phyloP scores from a whole-genome alignment of 1,139 yeast species.

The Pichia sp. region DNA sequence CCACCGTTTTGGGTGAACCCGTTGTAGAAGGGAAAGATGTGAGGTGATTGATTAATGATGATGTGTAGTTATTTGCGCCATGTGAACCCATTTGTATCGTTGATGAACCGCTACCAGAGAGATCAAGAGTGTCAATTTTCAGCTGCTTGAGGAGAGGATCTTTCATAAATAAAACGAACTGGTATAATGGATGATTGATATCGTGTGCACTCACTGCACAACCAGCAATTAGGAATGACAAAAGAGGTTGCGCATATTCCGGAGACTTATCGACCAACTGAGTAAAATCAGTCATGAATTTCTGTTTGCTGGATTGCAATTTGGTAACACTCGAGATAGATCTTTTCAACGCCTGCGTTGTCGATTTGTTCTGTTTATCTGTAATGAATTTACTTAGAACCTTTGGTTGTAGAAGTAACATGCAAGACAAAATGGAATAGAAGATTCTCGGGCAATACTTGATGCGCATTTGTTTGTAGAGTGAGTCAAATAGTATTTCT shows the following conservation, averaged over 20 bases:
- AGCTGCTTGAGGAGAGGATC: constrained; percentile 22
- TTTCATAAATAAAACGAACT: constrained; percentile 29
- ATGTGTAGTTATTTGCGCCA: no score
- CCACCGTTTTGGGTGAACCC: no score
- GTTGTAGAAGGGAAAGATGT: not conserved
- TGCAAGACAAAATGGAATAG: constrained; percentile 19
- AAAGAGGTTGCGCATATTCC: constrained; percentile 25
- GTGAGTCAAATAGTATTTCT: constrained; percentile 22
- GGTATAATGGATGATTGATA: constrained; percentile 38
- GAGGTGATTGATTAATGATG: no score
- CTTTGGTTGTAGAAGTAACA: constrained; percentile 21
- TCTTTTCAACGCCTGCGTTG: constrained; percentile 20
- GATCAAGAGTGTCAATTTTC: no score
- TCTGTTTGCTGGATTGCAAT: constrained; percentile 18
- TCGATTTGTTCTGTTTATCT: constrained; percentile 16
- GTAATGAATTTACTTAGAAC: constrained; percentile 18
- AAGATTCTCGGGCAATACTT: constrained; percentile 19
- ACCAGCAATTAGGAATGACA: constrained; percentile 30
- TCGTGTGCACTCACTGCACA: constrained; percentile 16
- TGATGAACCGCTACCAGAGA: no score
- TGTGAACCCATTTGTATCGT: no score
- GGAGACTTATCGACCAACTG: constrained; percentile 20
- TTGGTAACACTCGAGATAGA: constrained; percentile 16
- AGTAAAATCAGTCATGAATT: constrained; percentile 19
- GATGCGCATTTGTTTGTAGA: constrained; percentile 19